Percentiles rank a stretch among this genome's conserved stretches.
phyloP scores from a whole-genome alignment of 257 asterid genomes.

The Verbascum thapsus region DNA sequence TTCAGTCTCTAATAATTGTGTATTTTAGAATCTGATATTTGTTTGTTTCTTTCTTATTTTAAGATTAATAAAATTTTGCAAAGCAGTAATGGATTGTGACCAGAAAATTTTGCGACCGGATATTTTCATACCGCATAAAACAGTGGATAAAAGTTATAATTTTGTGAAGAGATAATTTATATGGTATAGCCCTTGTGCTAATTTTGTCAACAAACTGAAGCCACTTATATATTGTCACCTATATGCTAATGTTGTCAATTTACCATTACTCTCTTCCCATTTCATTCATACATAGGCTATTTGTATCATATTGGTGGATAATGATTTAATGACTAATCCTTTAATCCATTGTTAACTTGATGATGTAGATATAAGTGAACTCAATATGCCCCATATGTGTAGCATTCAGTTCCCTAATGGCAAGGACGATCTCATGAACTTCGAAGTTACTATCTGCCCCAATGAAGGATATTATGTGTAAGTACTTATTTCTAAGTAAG shows the following conservation, averaged over 20 bases:
- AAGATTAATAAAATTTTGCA: no score
- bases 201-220: background rate
- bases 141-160: background rate
- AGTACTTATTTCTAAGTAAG: constrained; percentile 28
- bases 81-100: background rate
- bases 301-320: no score
- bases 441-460: constrained; percentile 87
- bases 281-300: background rate
- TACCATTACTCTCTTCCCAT: constrained; percentile 11
- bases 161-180: background rate
- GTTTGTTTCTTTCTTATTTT: background rate
- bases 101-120: constrained; percentile 7
- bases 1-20: constrained; percentile 1
- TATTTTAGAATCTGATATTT: constrained; percentile 6
- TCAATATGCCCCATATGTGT: constrained; percentile 85
- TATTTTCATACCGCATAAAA: no score
- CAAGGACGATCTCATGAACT: constrained; percentile 93
- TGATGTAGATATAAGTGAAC: constrained; percentile 78
- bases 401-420: constrained; percentile 87
- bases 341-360: constrained; percentile 7
- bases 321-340: no score
- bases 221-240: constrained; percentile 1
- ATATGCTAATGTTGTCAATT: constrained; percentile 3
- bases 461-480: constrained; percentile 90
- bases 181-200: background rate